A percentile compares a stretch with the other conserved stretches of the same genome.
Evolutionary conservation across 1,139 yeast genomes (phyloP).

Genomic region (Ogataea hybrid): DNA sequence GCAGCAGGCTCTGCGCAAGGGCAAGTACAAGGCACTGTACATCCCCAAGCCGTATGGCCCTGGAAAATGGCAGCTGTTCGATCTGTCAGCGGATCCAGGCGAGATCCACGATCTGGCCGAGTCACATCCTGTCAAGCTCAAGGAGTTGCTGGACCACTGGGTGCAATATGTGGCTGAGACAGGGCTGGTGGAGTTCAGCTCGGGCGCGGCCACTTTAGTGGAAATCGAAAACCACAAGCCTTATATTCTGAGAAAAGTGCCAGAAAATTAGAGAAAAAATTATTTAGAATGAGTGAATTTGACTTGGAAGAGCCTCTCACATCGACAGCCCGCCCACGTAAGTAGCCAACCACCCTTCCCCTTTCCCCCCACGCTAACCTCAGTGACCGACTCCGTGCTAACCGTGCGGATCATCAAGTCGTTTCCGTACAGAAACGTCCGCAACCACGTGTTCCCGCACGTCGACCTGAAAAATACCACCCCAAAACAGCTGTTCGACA

Average conservation of each 20-base stretch:
- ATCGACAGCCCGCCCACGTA: conserved; percentile 59
- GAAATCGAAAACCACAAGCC: conserved; percentile 30
- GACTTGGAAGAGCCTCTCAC: conserved; percentile 59
- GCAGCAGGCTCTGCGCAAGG: conserved; percentile 53
- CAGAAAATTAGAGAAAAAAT: not conserved
- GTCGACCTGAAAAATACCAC: conserved; percentile 72
- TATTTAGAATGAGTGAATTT: conserved; percentile 14
- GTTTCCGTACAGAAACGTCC: conserved; percentile 88
- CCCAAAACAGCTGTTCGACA: conserved; percentile 56
- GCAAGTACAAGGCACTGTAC: conserved; percentile 47
- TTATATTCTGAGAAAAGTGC: too few relatives aligned
- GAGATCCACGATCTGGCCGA: conserved; percentile 45
- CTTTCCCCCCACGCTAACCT: conserved; percentile 1
- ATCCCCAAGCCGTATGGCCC: conserved; percentile 51
- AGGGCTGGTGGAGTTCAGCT: conserved; percentile 35
- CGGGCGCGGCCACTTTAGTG: not conserved
- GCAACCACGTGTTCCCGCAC: conserved; percentile 69
- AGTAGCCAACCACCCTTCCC: conserved; percentile 18
- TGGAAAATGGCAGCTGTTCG: conserved; percentile 49
- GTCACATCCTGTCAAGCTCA: conserved; percentile 38
- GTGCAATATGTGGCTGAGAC: conserved; percentile 27
- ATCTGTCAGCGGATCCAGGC: conserved; percentile 42
- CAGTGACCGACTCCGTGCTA: conserved; percentile 62
- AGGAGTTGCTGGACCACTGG: conserved; percentile 48
- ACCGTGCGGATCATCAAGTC: conserved; percentile 88